Conservation (phyloP, 1,284 basidiomycete species). For the Quambalaria eucalypti region DNA sequence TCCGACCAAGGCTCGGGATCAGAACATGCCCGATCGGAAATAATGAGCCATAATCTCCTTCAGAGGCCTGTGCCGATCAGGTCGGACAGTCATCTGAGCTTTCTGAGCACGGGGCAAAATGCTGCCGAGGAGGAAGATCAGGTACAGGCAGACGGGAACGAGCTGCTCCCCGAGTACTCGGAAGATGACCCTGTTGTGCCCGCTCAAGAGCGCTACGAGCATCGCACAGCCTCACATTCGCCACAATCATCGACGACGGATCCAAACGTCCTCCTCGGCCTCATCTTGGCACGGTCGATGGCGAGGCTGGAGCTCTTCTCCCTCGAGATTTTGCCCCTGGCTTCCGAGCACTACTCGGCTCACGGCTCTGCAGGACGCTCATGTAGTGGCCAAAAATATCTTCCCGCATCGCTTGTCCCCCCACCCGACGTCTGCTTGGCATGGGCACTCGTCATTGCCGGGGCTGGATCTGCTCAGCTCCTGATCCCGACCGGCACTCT, state of each 20-base stretch:
- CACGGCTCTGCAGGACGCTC: background rate
- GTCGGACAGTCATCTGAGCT: background rate
- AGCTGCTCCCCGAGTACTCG: background rate
- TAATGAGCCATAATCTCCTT: background rate
- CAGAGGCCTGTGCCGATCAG: background rate
- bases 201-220: too few species aligned
- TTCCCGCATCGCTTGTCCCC: background rate
- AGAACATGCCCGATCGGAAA: too few species aligned
- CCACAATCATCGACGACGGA: too few species aligned
- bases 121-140: background rate
- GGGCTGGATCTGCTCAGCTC: background rate
- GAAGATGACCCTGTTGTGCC: background rate
- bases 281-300: background rate
- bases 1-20: too few species aligned
- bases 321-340: background rate
- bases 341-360: background rate
- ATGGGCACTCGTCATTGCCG: background rate
- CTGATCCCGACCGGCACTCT: background rate
- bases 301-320: background rate
- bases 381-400: background rate
- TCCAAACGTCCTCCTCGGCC: background rate
- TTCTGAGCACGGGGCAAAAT: too few species aligned
- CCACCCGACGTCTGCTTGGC: background rate
- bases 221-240: too few species aligned
- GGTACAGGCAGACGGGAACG: too few species aligned